These are phyloP conservation scores for Canavalia gladiata DNA, from an alignment of 306 rosid species.

Conservation along the genomic window DNA sequence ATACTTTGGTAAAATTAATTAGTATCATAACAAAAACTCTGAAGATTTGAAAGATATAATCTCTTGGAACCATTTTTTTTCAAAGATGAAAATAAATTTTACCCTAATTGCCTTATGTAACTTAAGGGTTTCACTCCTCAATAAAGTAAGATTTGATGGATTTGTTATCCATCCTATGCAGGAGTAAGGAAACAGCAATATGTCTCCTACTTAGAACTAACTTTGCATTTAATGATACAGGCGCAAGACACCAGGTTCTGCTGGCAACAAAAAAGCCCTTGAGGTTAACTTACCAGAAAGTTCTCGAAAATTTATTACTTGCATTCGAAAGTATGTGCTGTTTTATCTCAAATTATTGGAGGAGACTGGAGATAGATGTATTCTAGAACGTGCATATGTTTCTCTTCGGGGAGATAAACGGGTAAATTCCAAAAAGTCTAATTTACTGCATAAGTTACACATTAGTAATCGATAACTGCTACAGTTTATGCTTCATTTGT, in stretches of 20 bases:
- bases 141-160: conserved; percentile 30
- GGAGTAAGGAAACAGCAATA: conserved; percentile 41
- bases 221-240: conserved; percentile 58
- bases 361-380: conserved; percentile 90
- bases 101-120: conserved; percentile 31
- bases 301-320: conserved; percentile 95
- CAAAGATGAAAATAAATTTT: conserved; percentile 17
- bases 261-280: conserved; percentile 78
- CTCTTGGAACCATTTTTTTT: conserved; percentile 6
- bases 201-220: conserved; percentile 37
- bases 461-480: background rate
- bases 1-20: conserved; percentile 25
- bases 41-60: conserved; percentile 29
- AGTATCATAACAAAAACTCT: background rate
- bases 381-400: conserved; percentile 93
- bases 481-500: conserved; percentile 34
- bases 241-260: conserved; percentile 87
- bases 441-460: conserved; percentile 45
- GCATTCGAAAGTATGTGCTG: conserved; percentile 88
- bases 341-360: conserved; percentile 93
- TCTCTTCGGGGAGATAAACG: conserved; percentile 93
- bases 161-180: conserved; percentile 18
- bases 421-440: conserved; percentile 61
- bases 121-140: conserved; percentile 35
- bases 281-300: conserved; percentile 98